Base-by-base conservation (phyloP, 805 yeast species). In the Schizosaccharomyces japonicus region DNA sequence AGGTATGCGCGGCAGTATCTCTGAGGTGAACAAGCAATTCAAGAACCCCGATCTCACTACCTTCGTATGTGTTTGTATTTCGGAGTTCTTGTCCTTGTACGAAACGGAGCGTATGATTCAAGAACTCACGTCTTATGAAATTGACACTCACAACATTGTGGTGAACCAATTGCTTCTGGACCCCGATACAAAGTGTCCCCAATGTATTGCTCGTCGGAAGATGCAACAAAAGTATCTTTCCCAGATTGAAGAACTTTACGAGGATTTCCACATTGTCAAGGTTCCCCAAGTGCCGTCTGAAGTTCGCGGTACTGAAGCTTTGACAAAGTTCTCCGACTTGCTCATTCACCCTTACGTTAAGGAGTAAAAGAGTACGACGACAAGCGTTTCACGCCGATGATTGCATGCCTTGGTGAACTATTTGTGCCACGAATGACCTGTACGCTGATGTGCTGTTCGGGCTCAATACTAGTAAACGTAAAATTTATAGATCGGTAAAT, bases 31-130 rank as follows among this genome's bases (percentile, higher is more conserved):
- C 64, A 78, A 78, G 54, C 98, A 90, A 62, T 90, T 90, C 67
- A 84, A 92, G 55, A 76, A 90, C 62, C 95, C 98, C 2, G 95
- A 90, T 52, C 68, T 90, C 58, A 90, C 98, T 17, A 90, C 98
- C 0, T 66, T 66, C 54, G 80, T 90, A 29, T 90, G 95, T 65
- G 98, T 90, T 40, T 90, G 99, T 65, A 90, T 90, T 54, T 83
- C 95, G 45, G 99, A 90, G 66, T 90, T 90, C 64, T 70, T 90
- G 59, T 85, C 96, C 1, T 68, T 90, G 45, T 90, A 90, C 63
- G 99, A 90, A 64, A 87, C 96, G 17, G 99, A 90, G 66, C 77
- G 99, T 66, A 74, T 90, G 76, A 81, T 90, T 55, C 99, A 90
- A 66, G 99, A 90, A 62, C 73, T 90, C 61, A 79, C 84, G 64